Conservation (phyloP, 768 basidiomycete species). For the Royoungia palumana region DNA sequence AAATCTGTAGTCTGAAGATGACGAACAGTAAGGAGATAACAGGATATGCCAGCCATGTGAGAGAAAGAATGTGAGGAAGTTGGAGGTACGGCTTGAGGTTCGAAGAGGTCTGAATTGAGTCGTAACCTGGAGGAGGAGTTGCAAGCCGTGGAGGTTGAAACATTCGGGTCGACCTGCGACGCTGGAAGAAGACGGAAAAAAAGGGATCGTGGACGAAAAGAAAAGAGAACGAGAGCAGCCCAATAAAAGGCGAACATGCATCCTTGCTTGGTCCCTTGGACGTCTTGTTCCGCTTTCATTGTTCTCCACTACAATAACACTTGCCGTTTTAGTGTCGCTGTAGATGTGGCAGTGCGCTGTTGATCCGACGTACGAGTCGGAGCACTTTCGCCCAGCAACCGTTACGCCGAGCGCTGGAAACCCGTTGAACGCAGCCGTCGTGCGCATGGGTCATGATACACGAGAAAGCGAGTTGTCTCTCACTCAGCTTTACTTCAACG, state of each 20-base stretch:
- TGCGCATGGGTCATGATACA: too few species aligned
- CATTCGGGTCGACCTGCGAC: constrained; percentile 41
- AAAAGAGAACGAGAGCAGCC: constrained; percentile 11
- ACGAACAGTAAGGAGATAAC: constrained; percentile 86
- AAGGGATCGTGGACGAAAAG: constrained; percentile 10
- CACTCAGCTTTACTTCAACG: too few species aligned
- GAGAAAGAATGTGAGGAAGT: constrained; percentile 77
- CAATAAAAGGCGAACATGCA: constrained; percentile 11
- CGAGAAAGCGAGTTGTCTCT: too few species aligned
- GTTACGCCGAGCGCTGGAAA: too few species aligned
- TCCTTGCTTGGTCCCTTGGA: constrained; percentile 9
- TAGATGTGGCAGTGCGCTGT: neutral
- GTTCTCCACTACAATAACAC: constrained; percentile 31
- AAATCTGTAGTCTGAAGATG: constrained; percentile 76
- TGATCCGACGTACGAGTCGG: too few species aligned
- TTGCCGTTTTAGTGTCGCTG: constrained; percentile 16
- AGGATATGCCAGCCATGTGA: constrained; percentile 90
- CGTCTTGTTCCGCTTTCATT: constrained; percentile 23
- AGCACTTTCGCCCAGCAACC: too few species aligned
- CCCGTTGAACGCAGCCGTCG: too few species aligned
- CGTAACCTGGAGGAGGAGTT: constrained; percentile 56
- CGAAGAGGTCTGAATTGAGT: constrained; percentile 35
- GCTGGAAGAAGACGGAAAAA: constrained; percentile 12
- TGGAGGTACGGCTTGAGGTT: constrained; percentile 78
- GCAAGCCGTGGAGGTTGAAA: constrained; percentile 26